Evolutionary conservation across 306 rosid species (phyloP).

Genomic region (Citrullus colocynthis): DNA sequence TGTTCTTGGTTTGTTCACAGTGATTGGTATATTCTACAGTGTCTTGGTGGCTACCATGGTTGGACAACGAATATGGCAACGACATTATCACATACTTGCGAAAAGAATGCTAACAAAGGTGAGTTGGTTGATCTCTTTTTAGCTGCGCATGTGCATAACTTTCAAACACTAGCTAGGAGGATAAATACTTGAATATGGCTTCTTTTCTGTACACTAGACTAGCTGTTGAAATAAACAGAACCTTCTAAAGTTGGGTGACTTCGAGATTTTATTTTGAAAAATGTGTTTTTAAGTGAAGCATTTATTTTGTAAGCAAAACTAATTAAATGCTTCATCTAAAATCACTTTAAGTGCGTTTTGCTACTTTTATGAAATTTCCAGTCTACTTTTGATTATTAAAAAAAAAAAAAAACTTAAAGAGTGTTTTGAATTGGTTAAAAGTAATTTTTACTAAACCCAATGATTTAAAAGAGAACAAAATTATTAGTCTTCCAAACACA

Average conservation of each 20-base stretch:
- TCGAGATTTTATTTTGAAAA: background rate
- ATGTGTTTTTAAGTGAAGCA: background rate
- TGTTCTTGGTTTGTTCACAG: conserved; percentile 81
- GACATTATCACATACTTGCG: conserved; percentile 95
- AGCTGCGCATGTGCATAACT: background rate
- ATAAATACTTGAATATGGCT: background rate
- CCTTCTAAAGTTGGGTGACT: background rate
- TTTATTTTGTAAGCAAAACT: background rate
- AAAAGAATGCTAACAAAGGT: conserved; percentile 98
- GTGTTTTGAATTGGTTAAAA: background rate
- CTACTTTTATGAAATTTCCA: background rate
- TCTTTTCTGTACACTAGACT: background rate
- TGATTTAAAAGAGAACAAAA: background rate
- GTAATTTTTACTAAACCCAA: background rate
- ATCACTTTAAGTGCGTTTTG: background rate
- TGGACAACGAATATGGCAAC: conserved; percentile 97
- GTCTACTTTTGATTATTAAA: background rate
- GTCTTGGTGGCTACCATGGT: conserved; percentile 99
- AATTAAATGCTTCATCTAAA: background rate
- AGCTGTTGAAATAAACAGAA: background rate
- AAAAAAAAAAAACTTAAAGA: too few species aligned
- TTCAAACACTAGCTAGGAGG: background rate
- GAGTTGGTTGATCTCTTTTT: conserved; percentile 10
- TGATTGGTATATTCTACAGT: conserved; percentile 92
- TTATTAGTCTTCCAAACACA: background rate